Evolutionary conservation across 2,329 filamentous ascomycete species (phyloP).

Genomic region (Gnomoniopsis smithogilvyi): DNA sequence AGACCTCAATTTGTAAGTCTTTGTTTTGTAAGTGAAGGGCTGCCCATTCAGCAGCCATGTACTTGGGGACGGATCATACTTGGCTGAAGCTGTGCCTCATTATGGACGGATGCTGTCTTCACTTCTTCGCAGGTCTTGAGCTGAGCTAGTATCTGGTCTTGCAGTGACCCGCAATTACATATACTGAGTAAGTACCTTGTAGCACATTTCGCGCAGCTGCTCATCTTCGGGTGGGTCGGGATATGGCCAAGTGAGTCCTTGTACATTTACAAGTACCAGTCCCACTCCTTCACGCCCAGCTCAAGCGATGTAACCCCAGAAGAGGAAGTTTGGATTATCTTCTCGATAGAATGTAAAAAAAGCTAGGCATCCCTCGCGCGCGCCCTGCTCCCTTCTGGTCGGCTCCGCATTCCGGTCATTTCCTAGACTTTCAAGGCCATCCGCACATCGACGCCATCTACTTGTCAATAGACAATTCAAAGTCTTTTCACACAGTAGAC

Average conservation of each 20-base stretch:
- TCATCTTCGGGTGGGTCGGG: slow-evolving; percentile 14
- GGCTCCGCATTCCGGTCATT: background rate
- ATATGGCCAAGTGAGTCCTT: slow-evolving; percentile 4
- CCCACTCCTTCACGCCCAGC: slow-evolving; percentile 8
- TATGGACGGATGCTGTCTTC: too few relatives aligned
- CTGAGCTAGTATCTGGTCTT: slow-evolving; percentile 4
- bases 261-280: background rate
- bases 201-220: too few relatives aligned
- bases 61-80: background rate
- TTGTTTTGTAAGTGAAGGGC: background rate
- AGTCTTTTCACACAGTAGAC: too few relatives aligned
- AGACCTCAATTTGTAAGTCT: too few relatives aligned
- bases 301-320: slow-evolving; percentile 16
- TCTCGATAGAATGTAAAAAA: slow-evolving; percentile 14
- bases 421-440: background rate
- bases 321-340: slow-evolving; percentile 8
- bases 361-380: slow-evolving; percentile 9
- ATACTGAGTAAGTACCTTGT: too few relatives aligned
- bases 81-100: slow-evolving; percentile 10
- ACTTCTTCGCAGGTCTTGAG: slow-evolving; percentile 5
- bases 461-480: background rate
- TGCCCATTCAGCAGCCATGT: background rate
- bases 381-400: background rate
- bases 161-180: too few relatives aligned
- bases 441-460: background rate